These are phyloP conservation scores for Quercus cerris DNA, from an alignment of 306 rosid species.

Conservation along the genomic window DNA sequence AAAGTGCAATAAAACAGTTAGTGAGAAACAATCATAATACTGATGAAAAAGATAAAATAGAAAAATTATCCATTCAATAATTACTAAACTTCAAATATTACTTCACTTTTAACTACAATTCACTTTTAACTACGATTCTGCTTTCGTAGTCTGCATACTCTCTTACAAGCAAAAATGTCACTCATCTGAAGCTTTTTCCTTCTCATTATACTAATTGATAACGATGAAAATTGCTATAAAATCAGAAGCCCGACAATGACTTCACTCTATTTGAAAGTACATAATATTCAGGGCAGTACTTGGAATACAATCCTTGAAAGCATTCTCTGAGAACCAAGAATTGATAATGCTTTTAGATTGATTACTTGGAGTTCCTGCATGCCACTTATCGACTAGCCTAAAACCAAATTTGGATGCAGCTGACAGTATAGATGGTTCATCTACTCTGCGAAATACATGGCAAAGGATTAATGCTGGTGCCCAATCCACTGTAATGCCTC, in stretches of 20 bases:
- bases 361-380: conserved; percentile 27
- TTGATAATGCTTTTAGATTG: conserved; percentile 35
- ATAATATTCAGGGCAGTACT: conserved; percentile 57
- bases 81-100: too few relatives aligned
- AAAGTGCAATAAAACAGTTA: too few relatives aligned
- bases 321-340: conserved; percentile 60
- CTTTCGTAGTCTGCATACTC: too few relatives aligned
- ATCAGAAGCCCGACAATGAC: conserved; percentile 9
- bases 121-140: too few relatives aligned
- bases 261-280: conserved; percentile 53
- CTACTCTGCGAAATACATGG: conserved; percentile 73
- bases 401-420: conserved; percentile 63
- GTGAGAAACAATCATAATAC: too few relatives aligned
- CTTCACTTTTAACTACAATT: too few relatives aligned
- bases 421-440: conserved; percentile 68
- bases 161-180: neutral
- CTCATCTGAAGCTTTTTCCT: too few relatives aligned
- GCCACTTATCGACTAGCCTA: conserved; percentile 68
- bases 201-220: too few relatives aligned
- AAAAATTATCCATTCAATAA: too few relatives aligned
- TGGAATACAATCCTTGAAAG: conserved; percentile 40
- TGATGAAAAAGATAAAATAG: too few relatives aligned
- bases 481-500: conserved; percentile 17
- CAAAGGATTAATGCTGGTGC: conserved; percentile 64
- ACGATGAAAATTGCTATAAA: neutral